These are phyloP conservation scores for Aotearoamyces nothofagi DNA, from an alignment of 2,329 filamentous ascomycete species.

Conservation along the genomic window DNA sequence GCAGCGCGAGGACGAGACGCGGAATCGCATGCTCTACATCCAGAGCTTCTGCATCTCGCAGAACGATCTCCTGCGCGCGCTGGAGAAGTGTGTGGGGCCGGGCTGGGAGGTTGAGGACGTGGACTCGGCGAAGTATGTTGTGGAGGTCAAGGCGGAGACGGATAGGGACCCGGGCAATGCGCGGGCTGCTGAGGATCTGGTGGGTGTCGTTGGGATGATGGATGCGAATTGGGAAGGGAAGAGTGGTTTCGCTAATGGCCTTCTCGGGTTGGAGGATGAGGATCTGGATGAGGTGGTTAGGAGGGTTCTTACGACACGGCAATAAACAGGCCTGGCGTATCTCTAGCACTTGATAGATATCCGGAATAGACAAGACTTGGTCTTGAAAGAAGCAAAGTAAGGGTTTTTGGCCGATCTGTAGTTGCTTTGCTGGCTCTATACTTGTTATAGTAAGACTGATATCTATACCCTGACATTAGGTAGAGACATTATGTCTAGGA, in stretches of 20 bases:
- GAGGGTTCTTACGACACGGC: too few relatives aligned
- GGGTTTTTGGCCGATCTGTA: too few relatives aligned
- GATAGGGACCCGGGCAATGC: constrained; percentile 4
- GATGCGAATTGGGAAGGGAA: constrained; percentile 19
- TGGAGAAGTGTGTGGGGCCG: constrained; percentile 13
- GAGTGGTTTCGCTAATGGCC: constrained; percentile 13
- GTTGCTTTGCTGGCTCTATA: too few relatives aligned
- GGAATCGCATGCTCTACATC: constrained; percentile 16
- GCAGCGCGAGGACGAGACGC: constrained; percentile 17
- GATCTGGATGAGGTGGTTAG: constrained; percentile 16
- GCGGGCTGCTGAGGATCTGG: constrained; percentile 11
- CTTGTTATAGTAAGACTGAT: too few relatives aligned
- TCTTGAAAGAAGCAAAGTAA: too few relatives aligned
- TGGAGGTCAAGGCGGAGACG: constrained; percentile 2
- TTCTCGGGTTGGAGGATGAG: constrained; percentile 16
- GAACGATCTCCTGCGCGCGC: constrained; percentile 15
- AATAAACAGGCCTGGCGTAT: too few relatives aligned
- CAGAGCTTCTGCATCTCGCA: constrained; percentile 17
- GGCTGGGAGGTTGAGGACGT: constrained; percentile 12
- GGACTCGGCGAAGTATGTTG: constrained; percentile 6
- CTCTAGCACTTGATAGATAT: too few relatives aligned
- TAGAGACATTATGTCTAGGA: too few relatives aligned
- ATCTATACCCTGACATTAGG: too few relatives aligned
- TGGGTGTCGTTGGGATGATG: constrained; percentile 17
- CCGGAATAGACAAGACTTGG: too few relatives aligned